Conservation (phyloP, 164 flowering plant species). For the Liquidambar formosana region DNA sequence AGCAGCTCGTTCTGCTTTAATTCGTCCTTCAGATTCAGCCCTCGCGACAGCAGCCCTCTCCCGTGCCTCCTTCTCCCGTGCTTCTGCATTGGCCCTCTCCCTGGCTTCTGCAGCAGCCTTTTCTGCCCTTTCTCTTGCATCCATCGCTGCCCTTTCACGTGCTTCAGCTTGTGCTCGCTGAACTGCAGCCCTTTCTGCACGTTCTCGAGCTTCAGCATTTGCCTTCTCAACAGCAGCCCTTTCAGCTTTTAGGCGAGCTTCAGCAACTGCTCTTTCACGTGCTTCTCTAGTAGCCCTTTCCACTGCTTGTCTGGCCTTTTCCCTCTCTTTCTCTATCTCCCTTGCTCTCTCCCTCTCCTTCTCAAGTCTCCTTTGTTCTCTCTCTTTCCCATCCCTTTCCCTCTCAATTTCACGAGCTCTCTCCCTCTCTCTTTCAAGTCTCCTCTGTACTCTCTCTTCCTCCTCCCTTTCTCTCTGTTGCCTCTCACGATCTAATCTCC, state of each 20-base stretch:
- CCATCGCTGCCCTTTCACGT: slow-evolving; percentile 85
- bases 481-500: slow-evolving; percentile 54
- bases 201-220: too few species aligned
- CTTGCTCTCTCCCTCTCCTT: slow-evolving; percentile 39
- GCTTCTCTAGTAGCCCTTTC: slow-evolving; percentile 88
- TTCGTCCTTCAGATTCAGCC: slow-evolving; percentile 57
- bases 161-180: slow-evolving; percentile 91
- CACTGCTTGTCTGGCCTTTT: slow-evolving; percentile 79
- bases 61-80: slow-evolving; percentile 55
- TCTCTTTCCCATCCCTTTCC: slow-evolving; percentile 47
- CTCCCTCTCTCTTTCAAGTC: slow-evolving; percentile 59
- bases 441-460: slow-evolving; percentile 58
- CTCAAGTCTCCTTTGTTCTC: slow-evolving; percentile 45
- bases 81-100: slow-evolving; percentile 59
- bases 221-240: slow-evolving; percentile 28
- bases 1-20: slow-evolving; percentile 69
- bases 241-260: slow-evolving; percentile 70
- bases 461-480: slow-evolving; percentile 67
- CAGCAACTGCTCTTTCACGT: slow-evolving; percentile 54
- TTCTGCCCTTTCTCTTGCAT: slow-evolving; percentile 78
- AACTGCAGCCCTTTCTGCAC: slow-evolving; percentile 45
- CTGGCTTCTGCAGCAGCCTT: slow-evolving; percentile 83
- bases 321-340: slow-evolving; percentile 55
- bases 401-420: slow-evolving; percentile 43
- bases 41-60: slow-evolving; percentile 52